Evolutionary conservation across 768 basidiomycete genomes (phyloP).

Genomic region (Pleurotus djamor): DNA sequence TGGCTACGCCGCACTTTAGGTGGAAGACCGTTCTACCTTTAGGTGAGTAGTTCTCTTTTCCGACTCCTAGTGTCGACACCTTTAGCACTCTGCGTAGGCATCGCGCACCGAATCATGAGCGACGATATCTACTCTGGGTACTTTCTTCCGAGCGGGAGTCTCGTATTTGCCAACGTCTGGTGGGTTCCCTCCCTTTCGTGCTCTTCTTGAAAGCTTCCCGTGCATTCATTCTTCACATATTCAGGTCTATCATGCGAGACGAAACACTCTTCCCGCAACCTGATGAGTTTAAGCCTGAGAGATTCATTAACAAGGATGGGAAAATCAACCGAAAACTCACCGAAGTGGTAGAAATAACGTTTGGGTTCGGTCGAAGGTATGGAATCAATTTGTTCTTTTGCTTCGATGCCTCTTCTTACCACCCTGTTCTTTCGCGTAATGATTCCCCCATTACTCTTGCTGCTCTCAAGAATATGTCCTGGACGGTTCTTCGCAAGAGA

Average conservation of each 20-base stretch:
- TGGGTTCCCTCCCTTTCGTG: background rate
- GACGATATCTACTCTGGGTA: slow-evolving; percentile 12
- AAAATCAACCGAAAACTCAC: slow-evolving; percentile 13
- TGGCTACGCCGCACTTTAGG: no score
- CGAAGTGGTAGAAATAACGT: slow-evolving; percentile 10
- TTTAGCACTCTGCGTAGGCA: slow-evolving; percentile 2
- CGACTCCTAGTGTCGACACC: background rate
- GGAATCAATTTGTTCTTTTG: background rate
- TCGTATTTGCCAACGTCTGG: slow-evolving; percentile 15
- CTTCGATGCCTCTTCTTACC: no score
- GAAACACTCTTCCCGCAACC: slow-evolving; percentile 30
- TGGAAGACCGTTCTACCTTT: slow-evolving; percentile 20
- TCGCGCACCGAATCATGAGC: slow-evolving; percentile 7
- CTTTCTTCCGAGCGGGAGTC: slow-evolving; percentile 10
- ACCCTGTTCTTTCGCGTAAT: background rate
- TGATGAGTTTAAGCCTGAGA: slow-evolving; percentile 31
- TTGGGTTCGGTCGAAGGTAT: slow-evolving; percentile 22
- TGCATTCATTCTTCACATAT: background rate
- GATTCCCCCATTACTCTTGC: background rate
- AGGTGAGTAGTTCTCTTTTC: slow-evolving; percentile 11
- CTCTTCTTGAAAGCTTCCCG: background rate
- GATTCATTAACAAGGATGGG: slow-evolving; percentile 25
- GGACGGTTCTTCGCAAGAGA: slow-evolving; percentile 22
- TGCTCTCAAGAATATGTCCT: background rate
- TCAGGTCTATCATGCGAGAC: slow-evolving; percentile 32